Percentiles rank a stretch among this genome's conserved stretches.
These are phyloP conservation scores for Spergularia azorica DNA, from an alignment of 179 eudicot genomes.

Conservation along the genomic window DNA sequence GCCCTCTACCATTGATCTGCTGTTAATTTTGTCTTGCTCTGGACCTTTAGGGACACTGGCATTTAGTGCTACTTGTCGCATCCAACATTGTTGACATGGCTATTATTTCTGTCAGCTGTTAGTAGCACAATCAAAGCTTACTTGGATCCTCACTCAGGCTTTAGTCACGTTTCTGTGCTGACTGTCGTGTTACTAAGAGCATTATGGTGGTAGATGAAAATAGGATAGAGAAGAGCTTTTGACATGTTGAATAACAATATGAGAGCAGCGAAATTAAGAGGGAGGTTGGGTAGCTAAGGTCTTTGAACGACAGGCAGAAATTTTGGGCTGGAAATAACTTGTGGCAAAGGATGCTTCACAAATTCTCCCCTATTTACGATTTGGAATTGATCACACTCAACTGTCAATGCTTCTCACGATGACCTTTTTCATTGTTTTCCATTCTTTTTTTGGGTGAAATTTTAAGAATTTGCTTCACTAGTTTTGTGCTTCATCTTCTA, in stretches of 20 bases:
- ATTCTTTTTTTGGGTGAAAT: too few species aligned
- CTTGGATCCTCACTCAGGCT: neutral
- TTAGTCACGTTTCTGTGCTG: neutral
- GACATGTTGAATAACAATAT: neutral
- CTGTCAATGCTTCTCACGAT: too few species aligned
- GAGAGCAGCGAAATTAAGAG: neutral
- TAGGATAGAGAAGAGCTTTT: neutral
- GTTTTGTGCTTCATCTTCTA: too few species aligned
- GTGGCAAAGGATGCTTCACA: too few species aligned
- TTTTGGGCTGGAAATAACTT: too few species aligned
- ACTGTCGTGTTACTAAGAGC: neutral
- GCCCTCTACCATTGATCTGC: neutral
- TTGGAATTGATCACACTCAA: too few species aligned
- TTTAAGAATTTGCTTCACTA: too few species aligned
- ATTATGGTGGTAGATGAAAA: neutral
- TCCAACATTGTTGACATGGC: neutral
- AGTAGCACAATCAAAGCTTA: neutral
- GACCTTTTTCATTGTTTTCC: too few species aligned
- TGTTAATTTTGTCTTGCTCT: too few species aligned
- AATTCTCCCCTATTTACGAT: too few species aligned
- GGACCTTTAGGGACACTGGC: too few species aligned
- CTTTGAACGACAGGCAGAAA: neutral
- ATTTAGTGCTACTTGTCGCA: neutral
- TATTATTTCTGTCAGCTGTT: neutral
- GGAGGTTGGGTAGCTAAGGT: neutral